phyloP scores from a whole-genome alignment of 208 protist genomes.

The Acanthamoeba royreba region DNA sequence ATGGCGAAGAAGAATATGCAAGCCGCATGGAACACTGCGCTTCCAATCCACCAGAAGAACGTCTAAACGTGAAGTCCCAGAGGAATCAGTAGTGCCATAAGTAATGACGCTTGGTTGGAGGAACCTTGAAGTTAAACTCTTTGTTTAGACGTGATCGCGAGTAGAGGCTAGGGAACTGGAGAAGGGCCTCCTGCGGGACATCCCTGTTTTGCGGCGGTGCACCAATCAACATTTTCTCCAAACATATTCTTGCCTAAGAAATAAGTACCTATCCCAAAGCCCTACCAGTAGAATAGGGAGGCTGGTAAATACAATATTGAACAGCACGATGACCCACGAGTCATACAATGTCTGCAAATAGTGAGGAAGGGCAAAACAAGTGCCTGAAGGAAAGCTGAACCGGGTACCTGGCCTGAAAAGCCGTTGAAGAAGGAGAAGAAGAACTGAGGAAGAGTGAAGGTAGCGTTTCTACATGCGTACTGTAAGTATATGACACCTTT shows the following conservation, averaged over 20 bases:
- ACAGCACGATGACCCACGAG: constrained; percentile 33
- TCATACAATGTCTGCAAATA: constrained; percentile 45
- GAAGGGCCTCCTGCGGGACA: background rate
- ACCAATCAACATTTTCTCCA: background rate
- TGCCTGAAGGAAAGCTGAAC: background rate
- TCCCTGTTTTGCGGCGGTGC: no score
- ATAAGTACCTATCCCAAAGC: background rate
- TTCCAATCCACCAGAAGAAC: constrained; percentile 58
- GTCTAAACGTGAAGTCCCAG: background rate
- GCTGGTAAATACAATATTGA: constrained; percentile 60
- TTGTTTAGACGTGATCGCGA: background rate
- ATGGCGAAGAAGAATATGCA: background rate
- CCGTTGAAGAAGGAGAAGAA: constrained; percentile 87
- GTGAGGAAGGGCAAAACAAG: background rate
- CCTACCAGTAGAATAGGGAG: constrained; percentile 52
- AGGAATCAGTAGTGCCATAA: background rate
- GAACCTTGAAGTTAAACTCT: constrained; percentile 39
- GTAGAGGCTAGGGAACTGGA: constrained; percentile 39
- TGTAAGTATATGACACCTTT: no score
- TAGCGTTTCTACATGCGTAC: constrained; percentile 84
- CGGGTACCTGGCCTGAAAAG: constrained; percentile 82
- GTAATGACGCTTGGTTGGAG: background rate
- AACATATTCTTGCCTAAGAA: background rate
- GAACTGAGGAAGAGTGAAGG: constrained; percentile 84
- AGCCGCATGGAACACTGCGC: constrained; percentile 58